Evolutionary conservation across 2,329 filamentous ascomycete species (phyloP), one percentile per base, ranked within the genome.

Genomic region (Fusarium annulatum): DNA sequence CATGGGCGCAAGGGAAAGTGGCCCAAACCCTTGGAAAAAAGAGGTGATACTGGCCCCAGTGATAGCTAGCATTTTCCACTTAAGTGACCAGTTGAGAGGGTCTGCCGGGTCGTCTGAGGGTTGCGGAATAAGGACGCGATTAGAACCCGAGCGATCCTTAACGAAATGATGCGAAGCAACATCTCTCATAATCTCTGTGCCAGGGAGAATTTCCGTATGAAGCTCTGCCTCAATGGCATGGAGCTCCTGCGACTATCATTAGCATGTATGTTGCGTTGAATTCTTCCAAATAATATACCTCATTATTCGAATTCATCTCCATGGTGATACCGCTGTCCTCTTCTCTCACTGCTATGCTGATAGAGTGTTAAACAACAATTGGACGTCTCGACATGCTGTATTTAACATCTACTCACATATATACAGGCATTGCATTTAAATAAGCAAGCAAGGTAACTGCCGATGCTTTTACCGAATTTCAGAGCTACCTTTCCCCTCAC

Each of bases 151-250:
- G 39, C 55, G 28, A n/a, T 57, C 55, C n/a, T 57, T 57, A n/a
- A 57, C 55, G 2, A 57, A 57, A 36, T 57, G 55, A 12, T 57
- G 39, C 18, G 55, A 57, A 18, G 55, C n/a, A 9, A 57, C 39
- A 30, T 57, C 55, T 57, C 55, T 33, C 55, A 57, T 57, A 3
- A 57, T 57, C 39, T 57, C 55, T 10, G 55, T 57, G 28, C 55
- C 55, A 23, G 55, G 55, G 8, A 57, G 30, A 42, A 57, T 57
- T 23, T 57, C 39, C 1, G 39, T 46, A 34, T 57, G 39, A 7
- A 57, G 55, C 30, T 57, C 55, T 7, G 55, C 55, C 55, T 57
- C 55, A 9, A 57, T 57, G 39, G 55, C 55, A 36, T 57, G 55
- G 30, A 57, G 23, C 55, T 57, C 55, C 55, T 57, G 55, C 14